These are phyloP conservation scores for Fraxinus latifolia DNA, from an alignment of 305 asterid genomes.

Conservation along the genomic window DNA sequence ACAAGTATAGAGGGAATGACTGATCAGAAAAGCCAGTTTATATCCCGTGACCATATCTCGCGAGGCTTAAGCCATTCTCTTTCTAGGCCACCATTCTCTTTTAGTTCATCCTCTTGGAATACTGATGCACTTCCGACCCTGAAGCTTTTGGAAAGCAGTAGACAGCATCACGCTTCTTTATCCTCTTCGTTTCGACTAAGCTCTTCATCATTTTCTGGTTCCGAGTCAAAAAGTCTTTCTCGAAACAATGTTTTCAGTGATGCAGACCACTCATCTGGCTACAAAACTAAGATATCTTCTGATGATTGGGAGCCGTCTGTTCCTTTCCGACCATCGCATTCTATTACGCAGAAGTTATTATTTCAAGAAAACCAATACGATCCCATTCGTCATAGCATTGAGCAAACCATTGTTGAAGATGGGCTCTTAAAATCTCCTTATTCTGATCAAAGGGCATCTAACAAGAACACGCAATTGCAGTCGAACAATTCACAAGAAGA, in stretches of 20 bases:
- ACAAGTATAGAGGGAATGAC: constrained; percentile 29
- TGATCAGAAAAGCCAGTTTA: constrained; percentile 26
- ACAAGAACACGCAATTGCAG: constrained; percentile 35
- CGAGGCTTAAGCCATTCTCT: constrained; percentile 32
- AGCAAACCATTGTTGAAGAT: constrained; percentile 34
- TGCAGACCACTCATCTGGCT: constrained; percentile 25
- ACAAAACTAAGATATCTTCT: constrained; percentile 32
- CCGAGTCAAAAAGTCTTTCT: constrained; percentile 39
- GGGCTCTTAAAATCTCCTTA: constrained; percentile 33
- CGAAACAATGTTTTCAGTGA: constrained; percentile 28
- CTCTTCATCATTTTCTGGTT: constrained; percentile 43
- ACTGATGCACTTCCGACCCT: constrained; percentile 30
- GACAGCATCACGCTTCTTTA: constrained; percentile 36
- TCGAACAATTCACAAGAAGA: constrained; percentile 37
- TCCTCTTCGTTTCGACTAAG: constrained; percentile 39
- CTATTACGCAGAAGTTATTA: constrained; percentile 49
- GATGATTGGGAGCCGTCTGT: constrained; percentile 75
- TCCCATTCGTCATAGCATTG: constrained; percentile 45
- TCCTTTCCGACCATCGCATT: constrained; percentile 72
- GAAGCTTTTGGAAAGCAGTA: constrained; percentile 33
- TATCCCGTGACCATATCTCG: constrained; percentile 27
- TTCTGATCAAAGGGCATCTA: constrained; percentile 58
- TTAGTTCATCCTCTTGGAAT: constrained; percentile 45
- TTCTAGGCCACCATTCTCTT: constrained; percentile 36
- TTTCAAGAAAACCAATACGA: constrained; percentile 46